Conservation (phyloP, 345 rosid species). For the Rhodomyrtus tomentosa region DNA sequence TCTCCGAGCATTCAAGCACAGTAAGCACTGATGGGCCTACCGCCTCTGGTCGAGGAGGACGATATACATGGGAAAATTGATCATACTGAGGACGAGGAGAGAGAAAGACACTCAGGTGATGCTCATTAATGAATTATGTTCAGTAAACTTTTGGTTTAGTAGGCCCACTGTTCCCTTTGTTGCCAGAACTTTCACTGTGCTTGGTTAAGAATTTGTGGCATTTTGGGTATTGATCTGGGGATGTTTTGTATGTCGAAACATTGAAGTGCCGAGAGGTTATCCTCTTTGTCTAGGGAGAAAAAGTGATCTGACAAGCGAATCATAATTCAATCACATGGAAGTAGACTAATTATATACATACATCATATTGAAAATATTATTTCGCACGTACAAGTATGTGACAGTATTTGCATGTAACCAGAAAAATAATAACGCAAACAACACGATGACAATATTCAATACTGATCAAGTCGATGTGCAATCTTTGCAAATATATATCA, state of each 20-base stretch:
- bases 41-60: slow-evolving; percentile 18
- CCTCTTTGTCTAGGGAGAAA: not conserved
- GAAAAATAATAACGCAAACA: not conserved
- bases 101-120: slow-evolving; percentile 34
- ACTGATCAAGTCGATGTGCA: no score
- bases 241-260: not conserved
- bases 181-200: no score
- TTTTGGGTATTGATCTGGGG: not conserved
- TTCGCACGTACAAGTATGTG: not conserved
- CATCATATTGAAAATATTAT: not conserved
- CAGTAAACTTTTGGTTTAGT: no score
- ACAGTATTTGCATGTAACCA: no score
- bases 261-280: not conserved
- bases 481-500: no score
- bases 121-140: no score
- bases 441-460: no score
- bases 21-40: not conserved
- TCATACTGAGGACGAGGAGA: slow-evolving; percentile 2
- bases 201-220: no score
- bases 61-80: slow-evolving; percentile 7
- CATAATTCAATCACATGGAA: not conserved
- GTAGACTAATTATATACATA: not conserved
- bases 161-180: no score
- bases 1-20: not conserved
- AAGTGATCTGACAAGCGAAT: not conserved